Evolutionary conservation across 352 stramenopile species (phyloP).

Genomic region (Pythium chondricola): DNA sequence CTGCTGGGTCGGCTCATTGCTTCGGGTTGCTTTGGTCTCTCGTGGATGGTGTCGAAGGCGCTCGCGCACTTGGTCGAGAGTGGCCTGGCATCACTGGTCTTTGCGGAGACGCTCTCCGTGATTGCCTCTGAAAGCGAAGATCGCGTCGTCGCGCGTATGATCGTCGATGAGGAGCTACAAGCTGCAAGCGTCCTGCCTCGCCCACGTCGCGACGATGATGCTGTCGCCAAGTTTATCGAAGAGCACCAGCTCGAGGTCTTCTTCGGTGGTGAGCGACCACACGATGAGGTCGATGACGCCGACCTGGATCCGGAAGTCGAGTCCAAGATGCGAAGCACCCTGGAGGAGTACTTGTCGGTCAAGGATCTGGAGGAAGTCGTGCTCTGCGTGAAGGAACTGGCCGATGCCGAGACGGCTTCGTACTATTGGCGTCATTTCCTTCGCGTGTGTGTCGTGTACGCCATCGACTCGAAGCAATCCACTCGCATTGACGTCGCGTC

Average conservation of each 20-base stretch:
- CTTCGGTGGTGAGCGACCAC: slow-evolving; percentile 30
- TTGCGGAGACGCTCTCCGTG: slow-evolving; percentile 68
- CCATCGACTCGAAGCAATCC: slow-evolving; percentile 42
- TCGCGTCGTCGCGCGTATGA: slow-evolving; percentile 61
- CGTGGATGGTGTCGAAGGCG: slow-evolving; percentile 66
- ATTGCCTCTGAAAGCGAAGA: slow-evolving; percentile 65
- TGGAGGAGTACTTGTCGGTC: slow-evolving; percentile 74
- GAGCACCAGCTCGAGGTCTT: slow-evolving; percentile 61
- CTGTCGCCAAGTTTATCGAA: slow-evolving; percentile 52
- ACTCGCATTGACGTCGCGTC: slow-evolving; percentile 37
- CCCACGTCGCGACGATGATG: slow-evolving; percentile 31
- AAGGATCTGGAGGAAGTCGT: slow-evolving; percentile 74
- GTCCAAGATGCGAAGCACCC: slow-evolving; percentile 55
- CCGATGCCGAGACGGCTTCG: slow-evolving; percentile 8
- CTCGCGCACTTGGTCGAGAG: slow-evolving; percentile 50
- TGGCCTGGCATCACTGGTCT: slow-evolving; percentile 57
- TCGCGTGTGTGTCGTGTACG: slow-evolving; percentile 35
- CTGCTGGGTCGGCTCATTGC: slow-evolving; percentile 72
- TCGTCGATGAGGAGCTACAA: slow-evolving; percentile 74
- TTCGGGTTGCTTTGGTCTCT: slow-evolving; percentile 76
- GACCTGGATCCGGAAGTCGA: slow-evolving; percentile 59
- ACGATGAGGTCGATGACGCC: slow-evolving; percentile 22
- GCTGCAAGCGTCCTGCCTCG: slow-evolving; percentile 41
- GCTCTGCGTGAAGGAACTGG: slow-evolving; percentile 67
- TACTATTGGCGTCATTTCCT: slow-evolving; percentile 68